These are phyloP conservation scores for Immersiella caudata DNA, from an alignment of 495 filamentous ascomycete species.

Conservation along the genomic window DNA sequence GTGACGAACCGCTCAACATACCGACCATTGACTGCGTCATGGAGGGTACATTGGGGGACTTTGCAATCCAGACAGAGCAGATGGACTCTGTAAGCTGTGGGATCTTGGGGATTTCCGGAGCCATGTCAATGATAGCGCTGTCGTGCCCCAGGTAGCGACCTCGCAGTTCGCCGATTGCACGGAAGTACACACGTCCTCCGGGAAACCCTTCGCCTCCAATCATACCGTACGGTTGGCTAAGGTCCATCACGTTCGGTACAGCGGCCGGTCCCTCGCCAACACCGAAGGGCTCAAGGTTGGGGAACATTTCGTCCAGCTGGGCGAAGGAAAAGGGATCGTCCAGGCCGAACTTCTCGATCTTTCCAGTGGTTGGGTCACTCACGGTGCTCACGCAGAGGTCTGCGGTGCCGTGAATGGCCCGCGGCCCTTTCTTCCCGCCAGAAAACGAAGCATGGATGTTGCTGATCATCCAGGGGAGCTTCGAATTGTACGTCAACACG, in stretches of 20 bases:
- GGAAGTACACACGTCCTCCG: conserved; percentile 75
- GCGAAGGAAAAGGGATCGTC: conserved; percentile 71
- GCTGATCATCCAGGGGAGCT: conserved; percentile 72
- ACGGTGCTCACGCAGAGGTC: conserved; percentile 71
- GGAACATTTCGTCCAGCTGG: conserved; percentile 75
- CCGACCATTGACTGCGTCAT: conserved; percentile 78
- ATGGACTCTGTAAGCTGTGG: conserved; percentile 63
- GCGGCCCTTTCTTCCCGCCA: conserved; percentile 68
- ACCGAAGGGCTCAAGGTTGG: conserved; percentile 75
- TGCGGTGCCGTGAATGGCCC: conserved; percentile 78
- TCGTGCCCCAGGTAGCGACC: conserved; percentile 70
- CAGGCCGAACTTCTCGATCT: conserved; percentile 82
- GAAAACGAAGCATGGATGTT: conserved; percentile 74
- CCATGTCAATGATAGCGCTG: conserved; percentile 46
- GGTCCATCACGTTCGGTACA: conserved; percentile 82
- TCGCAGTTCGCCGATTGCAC: conserved; percentile 71
- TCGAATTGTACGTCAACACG: conserved; percentile 77
- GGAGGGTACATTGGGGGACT: conserved; percentile 68
- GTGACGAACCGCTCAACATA: conserved; percentile 81
- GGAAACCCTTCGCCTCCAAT: conserved; percentile 83
- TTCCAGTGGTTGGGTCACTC: conserved; percentile 75
- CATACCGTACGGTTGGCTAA: conserved; percentile 82
- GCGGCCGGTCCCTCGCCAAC: conserved; percentile 74
- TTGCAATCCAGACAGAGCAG: conserved; percentile 89
- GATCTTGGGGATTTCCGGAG: conserved; percentile 73